phyloP scores from a whole-genome alignment of 2,329 filamentous ascomycete genomes.

The Ceratocystis harringtonii region DNA sequence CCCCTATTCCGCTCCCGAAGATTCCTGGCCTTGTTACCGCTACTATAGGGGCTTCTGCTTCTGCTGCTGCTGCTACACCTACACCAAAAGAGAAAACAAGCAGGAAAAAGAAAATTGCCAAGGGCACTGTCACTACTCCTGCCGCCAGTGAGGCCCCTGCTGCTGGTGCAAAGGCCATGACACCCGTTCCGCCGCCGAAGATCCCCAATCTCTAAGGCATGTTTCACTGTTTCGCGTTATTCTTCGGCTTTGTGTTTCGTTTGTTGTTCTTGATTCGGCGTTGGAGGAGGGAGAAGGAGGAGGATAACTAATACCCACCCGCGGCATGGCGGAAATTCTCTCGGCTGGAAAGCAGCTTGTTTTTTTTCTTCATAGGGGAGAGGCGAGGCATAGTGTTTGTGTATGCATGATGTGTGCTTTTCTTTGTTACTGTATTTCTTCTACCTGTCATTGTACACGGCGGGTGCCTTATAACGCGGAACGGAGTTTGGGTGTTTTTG shows the following conservation, averaged over 20 bases:
- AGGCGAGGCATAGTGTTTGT: not conserved
- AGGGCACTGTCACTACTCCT: not conserved
- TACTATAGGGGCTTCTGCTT: not conserved
- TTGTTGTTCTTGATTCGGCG: not conserved
- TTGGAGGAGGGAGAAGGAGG: not conserved
- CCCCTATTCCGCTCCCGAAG: not conserved
- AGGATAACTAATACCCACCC: not conserved
- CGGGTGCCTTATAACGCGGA: not conserved
- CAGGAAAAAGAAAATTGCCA: not conserved
- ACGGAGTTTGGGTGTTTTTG: slow-evolving; percentile 5
- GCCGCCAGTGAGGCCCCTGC: not conserved
- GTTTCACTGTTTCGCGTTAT: not conserved
- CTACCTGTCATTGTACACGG: not conserved
- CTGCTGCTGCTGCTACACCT: not conserved
- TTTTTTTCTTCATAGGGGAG: not conserved
- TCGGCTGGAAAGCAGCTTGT: not conserved
- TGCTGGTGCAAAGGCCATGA: not conserved
- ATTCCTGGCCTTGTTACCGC: not conserved
- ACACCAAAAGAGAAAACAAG: not conserved
- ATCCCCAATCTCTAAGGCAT: not conserved
- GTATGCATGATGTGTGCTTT: not conserved
- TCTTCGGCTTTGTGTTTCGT: not conserved
- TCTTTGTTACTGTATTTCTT: not conserved
- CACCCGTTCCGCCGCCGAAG: slow-evolving; percentile 3
- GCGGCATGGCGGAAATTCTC: not conserved